Evolutionary conservation across 495 filamentous ascomycete species (phyloP).

Genomic region (Stereocaulon alpinum): DNA sequence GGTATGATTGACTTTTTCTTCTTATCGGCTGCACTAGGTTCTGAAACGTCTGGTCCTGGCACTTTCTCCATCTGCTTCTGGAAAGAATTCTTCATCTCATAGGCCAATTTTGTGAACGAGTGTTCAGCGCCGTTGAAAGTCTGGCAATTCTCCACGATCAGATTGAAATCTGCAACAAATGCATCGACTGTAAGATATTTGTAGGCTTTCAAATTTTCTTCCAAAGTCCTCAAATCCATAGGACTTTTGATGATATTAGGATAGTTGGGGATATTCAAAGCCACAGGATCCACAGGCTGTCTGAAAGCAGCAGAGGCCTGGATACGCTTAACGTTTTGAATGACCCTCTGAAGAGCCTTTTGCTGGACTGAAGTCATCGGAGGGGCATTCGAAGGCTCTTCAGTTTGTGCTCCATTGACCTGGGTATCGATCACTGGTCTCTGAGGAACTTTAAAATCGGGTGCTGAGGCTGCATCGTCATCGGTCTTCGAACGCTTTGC

Average conservation of each 20-base stretch:
- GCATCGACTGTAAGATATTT: slow-evolving; percentile 54
- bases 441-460: slow-evolving; percentile 33
- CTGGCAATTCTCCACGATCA: slow-evolving; percentile 64
- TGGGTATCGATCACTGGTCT: slow-evolving; percentile 27
- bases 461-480: slow-evolving; percentile 24
- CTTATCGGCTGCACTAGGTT: slow-evolving; percentile 46
- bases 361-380: slow-evolving; percentile 48
- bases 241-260: slow-evolving; percentile 58
- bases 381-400: slow-evolving; percentile 11
- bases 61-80: slow-evolving; percentile 46
- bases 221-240: slow-evolving; percentile 76
- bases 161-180: slow-evolving; percentile 59
- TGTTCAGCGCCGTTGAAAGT: slow-evolving; percentile 77
- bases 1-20: slow-evolving; percentile 42
- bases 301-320: slow-evolving; percentile 63
- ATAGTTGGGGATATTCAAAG: slow-evolving; percentile 63
- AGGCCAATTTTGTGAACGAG: slow-evolving; percentile 52
- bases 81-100: slow-evolving; percentile 50
- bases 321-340: slow-evolving; percentile 71
- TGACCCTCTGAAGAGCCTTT: slow-evolving; percentile 39
- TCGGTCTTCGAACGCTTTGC: slow-evolving; percentile 67
- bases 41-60: slow-evolving; percentile 40
- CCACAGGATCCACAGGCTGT: slow-evolving; percentile 60
- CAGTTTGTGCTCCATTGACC: slow-evolving; percentile 13
- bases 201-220: slow-evolving; percentile 62